Percentiles rank a stretch among this genome's conserved stretches.
phyloP scores from a whole-genome alignment of 2,329 filamentous ascomycete species.

The Alternaria burnsii region DNA sequence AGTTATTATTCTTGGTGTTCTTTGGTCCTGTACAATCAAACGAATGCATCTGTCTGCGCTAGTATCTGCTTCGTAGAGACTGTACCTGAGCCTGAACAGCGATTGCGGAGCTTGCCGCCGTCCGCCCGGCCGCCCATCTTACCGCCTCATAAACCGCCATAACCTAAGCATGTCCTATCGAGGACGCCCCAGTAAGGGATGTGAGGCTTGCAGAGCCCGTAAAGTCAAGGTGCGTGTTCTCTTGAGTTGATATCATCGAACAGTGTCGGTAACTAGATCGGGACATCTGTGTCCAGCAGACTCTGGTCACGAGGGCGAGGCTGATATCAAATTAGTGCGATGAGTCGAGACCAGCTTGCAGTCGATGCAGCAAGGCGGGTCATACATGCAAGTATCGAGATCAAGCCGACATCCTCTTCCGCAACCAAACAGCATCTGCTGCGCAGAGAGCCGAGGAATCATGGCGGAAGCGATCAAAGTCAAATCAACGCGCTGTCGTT shows the following conservation, averaged over 20 bases:
- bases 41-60: slow-evolving; percentile 6
- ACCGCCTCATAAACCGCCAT: slow-evolving; percentile 1
- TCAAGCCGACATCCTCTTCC: slow-evolving; percentile 43
- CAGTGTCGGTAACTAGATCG: not conserved
- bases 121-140: not conserved
- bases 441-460: slow-evolving; percentile 46
- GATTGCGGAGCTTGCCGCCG: slow-evolving; percentile 5
- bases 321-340: slow-evolving; percentile 38
- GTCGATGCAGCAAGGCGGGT: slow-evolving; percentile 38
- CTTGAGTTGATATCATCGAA: not conserved
- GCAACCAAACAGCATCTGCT: slow-evolving; percentile 45
- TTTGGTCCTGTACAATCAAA: not conserved
- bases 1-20: slow-evolving; percentile 2
- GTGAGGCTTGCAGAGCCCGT: slow-evolving; percentile 43
- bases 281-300: not conserved
- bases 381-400: slow-evolving; percentile 47
- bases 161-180: slow-evolving; percentile 43
- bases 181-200: slow-evolving; percentile 48
- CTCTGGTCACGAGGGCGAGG: not conserved
- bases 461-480: slow-evolving; percentile 46
- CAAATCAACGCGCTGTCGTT: slow-evolving; percentile 26
- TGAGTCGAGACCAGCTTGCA: slow-evolving; percentile 42
- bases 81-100: not conserved
- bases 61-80: slow-evolving; percentile 2
- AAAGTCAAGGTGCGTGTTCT: slow-evolving; percentile 43